phyloP scores from a whole-genome alignment of 1,284 basidiomycete genomes.

The Cutaneotrichosporon sp. region DNA sequence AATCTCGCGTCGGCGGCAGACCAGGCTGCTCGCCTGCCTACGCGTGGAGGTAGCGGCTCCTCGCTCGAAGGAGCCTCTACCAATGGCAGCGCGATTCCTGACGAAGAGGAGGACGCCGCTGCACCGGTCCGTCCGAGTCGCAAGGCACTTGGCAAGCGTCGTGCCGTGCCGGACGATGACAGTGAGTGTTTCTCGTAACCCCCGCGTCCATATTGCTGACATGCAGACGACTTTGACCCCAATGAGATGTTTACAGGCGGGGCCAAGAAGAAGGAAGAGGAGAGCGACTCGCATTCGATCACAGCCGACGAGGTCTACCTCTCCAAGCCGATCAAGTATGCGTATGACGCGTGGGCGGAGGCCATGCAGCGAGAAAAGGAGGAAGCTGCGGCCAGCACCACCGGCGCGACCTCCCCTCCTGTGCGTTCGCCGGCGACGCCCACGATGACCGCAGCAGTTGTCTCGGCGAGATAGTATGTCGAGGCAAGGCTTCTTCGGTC shows the following conservation, averaged over 20 bases:
- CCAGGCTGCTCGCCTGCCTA: background rate
- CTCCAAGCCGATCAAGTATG: conserved; percentile 38
- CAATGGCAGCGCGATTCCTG: background rate
- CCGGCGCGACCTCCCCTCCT: background rate
- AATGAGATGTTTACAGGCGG: conserved; percentile 39
- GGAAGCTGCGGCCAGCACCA: background rate
- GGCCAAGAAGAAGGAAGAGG: conserved; percentile 7
- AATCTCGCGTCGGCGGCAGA: conserved; percentile 1
- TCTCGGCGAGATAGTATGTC: background rate
- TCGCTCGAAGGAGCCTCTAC: background rate
- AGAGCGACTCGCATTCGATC: conserved; percentile 25
- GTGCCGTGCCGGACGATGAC: conserved; percentile 34
- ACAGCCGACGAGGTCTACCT: conserved; percentile 33
- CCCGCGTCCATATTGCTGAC: background rate
- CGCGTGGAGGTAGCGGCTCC: conserved; percentile 5
- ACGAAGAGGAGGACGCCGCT: conserved; percentile 22
- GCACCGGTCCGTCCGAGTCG: conserved; percentile 35
- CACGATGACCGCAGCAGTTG: background rate
- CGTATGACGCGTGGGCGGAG: conserved; percentile 48
- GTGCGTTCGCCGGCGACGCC: background rate
- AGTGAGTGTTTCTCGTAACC: conserved; percentile 26
- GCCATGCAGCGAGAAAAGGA: conserved; percentile 16
- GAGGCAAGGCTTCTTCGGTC: no score
- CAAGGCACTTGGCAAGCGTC: conserved; percentile 47
- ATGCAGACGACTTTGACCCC: conserved; percentile 35